Evolutionary conservation across 176 grass and related monocot genomes (phyloP).

Genomic region (Saccharum spontaneum): DNA sequence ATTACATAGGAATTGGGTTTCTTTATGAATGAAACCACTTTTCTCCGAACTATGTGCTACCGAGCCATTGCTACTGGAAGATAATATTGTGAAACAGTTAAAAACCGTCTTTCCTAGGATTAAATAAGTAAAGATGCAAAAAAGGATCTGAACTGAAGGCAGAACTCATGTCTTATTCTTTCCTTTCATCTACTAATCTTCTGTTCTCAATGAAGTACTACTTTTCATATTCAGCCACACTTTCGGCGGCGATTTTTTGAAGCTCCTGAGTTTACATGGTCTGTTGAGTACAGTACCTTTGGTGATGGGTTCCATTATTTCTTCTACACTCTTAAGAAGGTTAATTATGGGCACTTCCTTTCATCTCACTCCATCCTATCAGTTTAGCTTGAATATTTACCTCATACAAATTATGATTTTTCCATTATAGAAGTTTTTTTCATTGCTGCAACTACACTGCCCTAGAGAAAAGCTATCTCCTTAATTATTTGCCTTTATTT

Average conservation of each 20-base stretch:
- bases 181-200: neutral
- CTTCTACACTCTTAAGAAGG: constrained; percentile 82
- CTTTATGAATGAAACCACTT: neutral
- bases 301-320: constrained; percentile 92
- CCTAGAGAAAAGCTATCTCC: neutral
- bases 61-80: neutral
- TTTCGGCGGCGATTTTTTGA: constrained; percentile 75
- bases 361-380: neutral
- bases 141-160: neutral
- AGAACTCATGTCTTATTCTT: neutral
- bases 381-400: neutral
- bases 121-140: neutral
- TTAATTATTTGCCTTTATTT: neutral
- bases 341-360: constrained; percentile 10
- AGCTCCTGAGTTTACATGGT: constrained; percentile 75
- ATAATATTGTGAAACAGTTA: neutral
- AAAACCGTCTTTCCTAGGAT: neutral
- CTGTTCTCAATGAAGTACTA: constrained; percentile 1
- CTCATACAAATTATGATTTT: neutral
- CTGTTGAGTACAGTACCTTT: constrained; percentile 75
- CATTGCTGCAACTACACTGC: neutral
- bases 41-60: neutral
- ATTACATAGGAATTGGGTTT: neutral
- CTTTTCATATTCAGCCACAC: constrained; percentile 68
- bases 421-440: constrained; percentile 4